phyloP scores from a whole-genome alignment of 306 rosid species.

The Trichosanthes cucumerina region DNA sequence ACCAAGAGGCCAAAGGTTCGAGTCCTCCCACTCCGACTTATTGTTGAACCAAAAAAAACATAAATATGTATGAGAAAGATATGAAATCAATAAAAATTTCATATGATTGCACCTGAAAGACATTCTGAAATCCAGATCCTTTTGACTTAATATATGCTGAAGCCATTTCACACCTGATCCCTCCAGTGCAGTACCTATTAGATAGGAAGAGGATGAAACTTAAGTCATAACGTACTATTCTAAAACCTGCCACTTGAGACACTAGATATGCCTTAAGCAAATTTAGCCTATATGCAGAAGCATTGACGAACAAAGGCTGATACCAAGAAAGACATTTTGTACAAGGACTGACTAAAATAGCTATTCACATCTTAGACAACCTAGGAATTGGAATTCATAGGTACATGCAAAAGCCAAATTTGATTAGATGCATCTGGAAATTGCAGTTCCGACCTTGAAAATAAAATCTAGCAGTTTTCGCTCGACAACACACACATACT shows the following conservation, averaged over 20 bases:
- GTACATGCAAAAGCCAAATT: not conserved
- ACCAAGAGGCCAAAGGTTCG: no score
- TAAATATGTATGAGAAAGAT: not conserved
- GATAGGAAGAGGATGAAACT: constrained; percentile 12
- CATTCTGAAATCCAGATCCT: constrained; percentile 84
- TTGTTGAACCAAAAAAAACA: no score
- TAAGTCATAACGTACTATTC: not conserved
- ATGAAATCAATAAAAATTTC: not conserved
- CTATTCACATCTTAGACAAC: not conserved
- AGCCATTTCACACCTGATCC: constrained; percentile 96
- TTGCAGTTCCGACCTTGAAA: not conserved
- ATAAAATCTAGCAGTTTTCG: not conserved
- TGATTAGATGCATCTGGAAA: not conserved
- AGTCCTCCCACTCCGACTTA: no score
- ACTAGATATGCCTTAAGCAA: not conserved
- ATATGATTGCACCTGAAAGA: constrained; percentile 62
- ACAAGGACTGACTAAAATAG: not conserved
- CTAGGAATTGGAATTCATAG: not conserved
- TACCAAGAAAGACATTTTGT: not conserved
- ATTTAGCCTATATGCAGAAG: not conserved
- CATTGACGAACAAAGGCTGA: not conserved
- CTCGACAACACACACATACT: not conserved
- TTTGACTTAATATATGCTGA: constrained; percentile 86
- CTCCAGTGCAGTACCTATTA: constrained; percentile 93
- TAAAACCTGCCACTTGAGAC: not conserved